These are phyloP conservation scores for Dionaea muscipula DNA, from an alignment of 179 eudicot species.

Conservation along the genomic window DNA sequence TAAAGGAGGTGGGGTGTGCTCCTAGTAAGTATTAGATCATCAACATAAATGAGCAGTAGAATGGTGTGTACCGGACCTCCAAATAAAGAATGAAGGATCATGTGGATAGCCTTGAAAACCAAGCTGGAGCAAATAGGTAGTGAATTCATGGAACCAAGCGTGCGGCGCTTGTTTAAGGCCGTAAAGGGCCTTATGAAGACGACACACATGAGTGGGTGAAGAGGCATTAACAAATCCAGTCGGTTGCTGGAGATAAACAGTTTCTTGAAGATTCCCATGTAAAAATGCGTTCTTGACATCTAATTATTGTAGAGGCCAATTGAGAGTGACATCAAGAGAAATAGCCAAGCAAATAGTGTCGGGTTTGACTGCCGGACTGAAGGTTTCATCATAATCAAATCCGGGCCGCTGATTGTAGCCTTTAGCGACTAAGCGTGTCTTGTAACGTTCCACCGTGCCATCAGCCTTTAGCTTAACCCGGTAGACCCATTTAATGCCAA, in stretches of 20 bases:
- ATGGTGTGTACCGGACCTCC: too few species aligned
- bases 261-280: neutral
- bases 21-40: neutral
- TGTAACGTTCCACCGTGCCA: too few species aligned
- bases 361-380: neutral
- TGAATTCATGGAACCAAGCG: neutral
- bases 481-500: neutral
- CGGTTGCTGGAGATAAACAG: neutral
- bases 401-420: too few species aligned
- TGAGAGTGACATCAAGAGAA: neutral
- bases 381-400: too few species aligned
- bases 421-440: too few species aligned
- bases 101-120: neutral
- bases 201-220: neutral
- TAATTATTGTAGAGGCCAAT: neutral
- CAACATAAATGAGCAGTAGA: neutral
- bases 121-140: neutral
- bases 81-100: too few species aligned
- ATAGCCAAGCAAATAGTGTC: neutral
- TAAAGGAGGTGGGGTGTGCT: too few species aligned
- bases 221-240: neutral
- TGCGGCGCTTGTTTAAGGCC: neutral
- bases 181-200: neutral
- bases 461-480: neutral
- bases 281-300: neutral